Evolutionary conservation across 208 protist genomes (phyloP).

Genomic region (Herpetomonas tarakana): DNA sequence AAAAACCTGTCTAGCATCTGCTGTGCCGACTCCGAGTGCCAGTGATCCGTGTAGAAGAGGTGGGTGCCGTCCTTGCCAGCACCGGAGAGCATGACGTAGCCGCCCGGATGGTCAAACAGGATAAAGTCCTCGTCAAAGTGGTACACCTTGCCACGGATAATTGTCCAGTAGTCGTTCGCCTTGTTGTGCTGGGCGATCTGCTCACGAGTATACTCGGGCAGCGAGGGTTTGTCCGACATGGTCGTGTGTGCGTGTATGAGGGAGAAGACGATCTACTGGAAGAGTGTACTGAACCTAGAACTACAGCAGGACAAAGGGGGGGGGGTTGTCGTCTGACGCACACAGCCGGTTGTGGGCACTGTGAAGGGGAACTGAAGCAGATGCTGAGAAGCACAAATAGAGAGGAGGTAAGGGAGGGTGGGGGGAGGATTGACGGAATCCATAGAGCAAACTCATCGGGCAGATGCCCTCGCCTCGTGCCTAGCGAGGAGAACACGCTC

Average conservation of each 20-base stretch:
- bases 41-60: constrained; percentile 21
- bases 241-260: neutral
- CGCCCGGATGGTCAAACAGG: constrained; percentile 23
- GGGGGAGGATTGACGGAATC: too few relatives aligned
- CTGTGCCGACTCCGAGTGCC: constrained; percentile 15
- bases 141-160: constrained; percentile 43
- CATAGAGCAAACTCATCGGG: too few relatives aligned
- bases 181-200: constrained; percentile 45
- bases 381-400: too few relatives aligned
- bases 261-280: too few relatives aligned
- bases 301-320: too few relatives aligned
- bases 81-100: constrained; percentile 23
- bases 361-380: too few relatives aligned
- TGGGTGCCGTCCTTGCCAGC: constrained; percentile 38
- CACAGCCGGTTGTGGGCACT: too few relatives aligned
- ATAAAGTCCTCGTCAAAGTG: constrained; percentile 33
- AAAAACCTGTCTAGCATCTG: constrained; percentile 18
- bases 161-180: constrained; percentile 41
- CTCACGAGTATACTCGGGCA: constrained; percentile 18
- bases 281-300: too few relatives aligned
- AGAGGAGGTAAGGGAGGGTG: too few relatives aligned
- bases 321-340: too few relatives aligned
- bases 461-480: too few relatives aligned
- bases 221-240: constrained; percentile 9
- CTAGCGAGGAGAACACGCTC: too few relatives aligned